A percentile compares a stretch with the other conserved stretches of the same genome.
Evolutionary conservation across 2,329 filamentous ascomycete species (phyloP).

Genomic region (Teratosphaeria pseudoeucalypti): DNA sequence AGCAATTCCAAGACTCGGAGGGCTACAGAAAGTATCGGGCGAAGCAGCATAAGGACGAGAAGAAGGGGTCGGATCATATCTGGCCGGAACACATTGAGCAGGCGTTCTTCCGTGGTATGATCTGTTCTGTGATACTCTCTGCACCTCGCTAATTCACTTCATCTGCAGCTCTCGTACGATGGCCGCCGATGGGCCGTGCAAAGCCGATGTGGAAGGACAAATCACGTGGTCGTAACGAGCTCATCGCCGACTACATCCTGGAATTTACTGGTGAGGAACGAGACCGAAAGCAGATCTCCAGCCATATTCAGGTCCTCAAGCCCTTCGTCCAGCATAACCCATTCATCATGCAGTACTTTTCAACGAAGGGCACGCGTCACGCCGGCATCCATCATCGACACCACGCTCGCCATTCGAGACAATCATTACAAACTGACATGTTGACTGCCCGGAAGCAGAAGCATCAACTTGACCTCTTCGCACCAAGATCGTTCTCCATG

Average conservation of each 20-base stretch:
- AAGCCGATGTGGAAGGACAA: constrained; percentile 40
- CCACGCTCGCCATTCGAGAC: constrained; percentile 1
- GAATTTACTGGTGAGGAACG: constrained; percentile 44
- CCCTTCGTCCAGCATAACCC: constrained; percentile 43
- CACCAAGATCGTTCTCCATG: constrained; percentile 30
- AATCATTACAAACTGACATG: constrained; percentile 4
- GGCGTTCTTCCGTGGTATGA: constrained; percentile 39
- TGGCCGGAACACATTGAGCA: constrained; percentile 40
- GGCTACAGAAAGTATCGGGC: constrained; percentile 38
- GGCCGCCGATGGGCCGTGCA: constrained; percentile 48
- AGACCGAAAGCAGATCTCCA: constrained; percentile 51
- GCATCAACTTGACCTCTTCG: constrained; percentile 14
- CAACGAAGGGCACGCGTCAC: constrained; percentile 25
- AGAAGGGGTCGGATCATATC: constrained; percentile 25
- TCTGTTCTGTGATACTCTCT: neutral
- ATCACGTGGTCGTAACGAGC: constrained; percentile 49
- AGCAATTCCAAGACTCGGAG: constrained; percentile 26
- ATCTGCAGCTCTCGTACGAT: constrained; percentile 37
- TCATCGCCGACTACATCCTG: constrained; percentile 49
- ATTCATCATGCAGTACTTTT: constrained; percentile 36
- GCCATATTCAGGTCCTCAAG: constrained; percentile 54
- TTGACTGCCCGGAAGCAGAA: constrained; percentile 10
- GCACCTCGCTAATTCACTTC: neutral
- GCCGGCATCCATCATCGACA: constrained; percentile 5
- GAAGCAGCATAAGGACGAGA: constrained; percentile 28